Evolutionary conservation across 176 grass and related monocot species (phyloP).

Genomic region (Triticum turgidum): DNA sequence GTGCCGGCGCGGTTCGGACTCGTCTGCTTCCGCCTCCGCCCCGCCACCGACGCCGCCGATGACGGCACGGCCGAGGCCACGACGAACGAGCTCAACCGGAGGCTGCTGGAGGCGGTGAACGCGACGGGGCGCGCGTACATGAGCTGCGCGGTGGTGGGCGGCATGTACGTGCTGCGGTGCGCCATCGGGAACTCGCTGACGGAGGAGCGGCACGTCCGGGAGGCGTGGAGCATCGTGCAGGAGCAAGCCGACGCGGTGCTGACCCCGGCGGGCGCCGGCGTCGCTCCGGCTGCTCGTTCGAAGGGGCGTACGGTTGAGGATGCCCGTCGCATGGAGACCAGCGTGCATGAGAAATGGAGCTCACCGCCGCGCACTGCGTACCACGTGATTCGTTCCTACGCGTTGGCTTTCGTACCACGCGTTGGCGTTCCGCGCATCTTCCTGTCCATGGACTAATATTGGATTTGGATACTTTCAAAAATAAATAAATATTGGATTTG

Average conservation of each 20-base stretch:
- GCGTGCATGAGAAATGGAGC: not conserved
- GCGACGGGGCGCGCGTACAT: conserved; percentile 51
- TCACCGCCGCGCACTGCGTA: not conserved
- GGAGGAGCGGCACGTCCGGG: conserved; percentile 17
- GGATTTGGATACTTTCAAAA: too few relatives aligned
- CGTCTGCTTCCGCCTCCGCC: conserved; percentile 56
- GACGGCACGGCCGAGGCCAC: not conserved
- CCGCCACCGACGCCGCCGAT: not conserved
- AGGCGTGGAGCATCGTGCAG: conserved; percentile 21
- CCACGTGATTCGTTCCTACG: not conserved
- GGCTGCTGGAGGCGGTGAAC: conserved; percentile 61
- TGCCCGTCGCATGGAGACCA: not conserved
- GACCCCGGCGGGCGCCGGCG: not conserved
- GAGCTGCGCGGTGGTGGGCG: conserved; percentile 58
- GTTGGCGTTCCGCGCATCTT: too few relatives aligned
- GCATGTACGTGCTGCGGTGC: conserved; percentile 21
- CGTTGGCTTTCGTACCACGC: not conserved
- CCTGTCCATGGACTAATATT: too few relatives aligned
- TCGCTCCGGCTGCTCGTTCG: not conserved
- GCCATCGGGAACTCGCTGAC: conserved; percentile 26
- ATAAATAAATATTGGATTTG: too few relatives aligned
- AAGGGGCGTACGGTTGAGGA: not conserved
- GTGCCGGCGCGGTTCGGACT: conserved; percentile 45
- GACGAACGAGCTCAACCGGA: conserved; percentile 34
- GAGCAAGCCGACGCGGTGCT: not conserved